A percentile compares a stretch with the other conserved stretches of the same genome.
Evolutionary conservation across 1,284 basidiomycete species (phyloP).

Genomic region (Puccinia brachypodii): DNA sequence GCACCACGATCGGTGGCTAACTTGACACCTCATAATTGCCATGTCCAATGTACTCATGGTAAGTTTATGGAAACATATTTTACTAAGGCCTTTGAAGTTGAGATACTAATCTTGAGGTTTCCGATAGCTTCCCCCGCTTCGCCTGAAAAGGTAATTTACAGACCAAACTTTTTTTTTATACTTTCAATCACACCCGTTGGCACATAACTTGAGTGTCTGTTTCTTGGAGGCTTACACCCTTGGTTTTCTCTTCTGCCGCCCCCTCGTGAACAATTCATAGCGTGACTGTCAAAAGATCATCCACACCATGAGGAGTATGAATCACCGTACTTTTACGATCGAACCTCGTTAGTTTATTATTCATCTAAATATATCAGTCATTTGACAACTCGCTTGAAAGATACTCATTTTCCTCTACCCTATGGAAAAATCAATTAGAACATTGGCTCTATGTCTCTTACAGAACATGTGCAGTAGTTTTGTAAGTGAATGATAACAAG

Average conservation of each 20-base stretch:
- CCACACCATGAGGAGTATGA: not conserved
- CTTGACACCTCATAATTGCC: conserved; percentile 7
- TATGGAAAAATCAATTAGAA: not conserved
- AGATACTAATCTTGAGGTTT: not conserved
- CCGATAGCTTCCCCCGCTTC: not conserved
- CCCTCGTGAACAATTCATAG: not conserved
- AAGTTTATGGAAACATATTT: not conserved
- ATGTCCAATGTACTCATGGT: conserved; percentile 18
- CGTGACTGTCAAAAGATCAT: conserved; percentile 16
- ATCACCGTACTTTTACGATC: not conserved
- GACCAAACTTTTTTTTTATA: not conserved
- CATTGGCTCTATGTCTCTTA: conserved; percentile 4
- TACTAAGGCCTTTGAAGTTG: not conserved
- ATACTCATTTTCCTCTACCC: not conserved
- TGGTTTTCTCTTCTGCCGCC: not conserved
- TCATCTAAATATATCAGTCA: no score
- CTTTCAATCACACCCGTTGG: not conserved
- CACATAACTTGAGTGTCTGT: not conserved
- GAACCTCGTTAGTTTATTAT: not conserved
- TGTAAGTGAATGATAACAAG: not conserved
- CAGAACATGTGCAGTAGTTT: not conserved
- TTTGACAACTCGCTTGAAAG: not conserved
- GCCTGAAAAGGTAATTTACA: not conserved
- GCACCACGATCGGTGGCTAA: not conserved
- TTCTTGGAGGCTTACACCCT: not conserved